Base-by-base conservation (phyloP, 2,329 filamentous ascomycete species). In the Botrytis squamosa region DNA sequence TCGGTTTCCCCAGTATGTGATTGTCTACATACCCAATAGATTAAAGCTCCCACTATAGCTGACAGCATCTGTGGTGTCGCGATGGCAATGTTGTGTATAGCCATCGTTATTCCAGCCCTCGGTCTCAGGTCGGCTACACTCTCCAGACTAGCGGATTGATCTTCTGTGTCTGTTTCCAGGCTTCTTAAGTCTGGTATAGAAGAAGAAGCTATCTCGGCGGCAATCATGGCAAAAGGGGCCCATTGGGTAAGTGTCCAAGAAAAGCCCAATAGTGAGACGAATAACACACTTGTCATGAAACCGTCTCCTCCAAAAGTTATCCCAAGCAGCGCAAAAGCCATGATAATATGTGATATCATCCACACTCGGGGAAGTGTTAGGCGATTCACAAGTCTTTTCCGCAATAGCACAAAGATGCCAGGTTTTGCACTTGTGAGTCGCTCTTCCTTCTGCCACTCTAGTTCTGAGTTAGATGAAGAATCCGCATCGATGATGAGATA, bases 71-170 rank as follows among this genome's bases (percentile, higher is more conserved):
- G 60, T 40, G 60, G 60, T 40, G 38, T 42, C 14, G 60, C 36
- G 18, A 63, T 63, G 60, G 60, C 60, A 25, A 63, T 63, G 25
- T 63, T 63, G 60, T 63, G 60, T 63, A 63, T 63, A 42, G 60
- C 60, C 60, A 63, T 63, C 60, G 60, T 63, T 63, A 63, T 63
- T 22, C 60, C 60, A 10, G 60, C 60, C 16, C 60, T 63, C 22
- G 36, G 60, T 16, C 38, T 63, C 36, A 63, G 60, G 36, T 63
- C 36, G 5, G 12, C 20, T 63, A 14, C 36, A 63, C 36, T n/a
- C 5, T n/a, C 36, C 16, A 14, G 4, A 25, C 36, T 63, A 40
- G 22, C 60, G 25, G 22, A 63, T 63, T 42, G 36, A 42, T n/a
- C 36, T 12, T 63, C 60, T n/a, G 33, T 63, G 20, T 42, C 60